Evolutionary conservation across 345 rosid species (phyloP), one percentile per base, ranked within the genome.

Genomic region (Sonneratia caseolaris): DNA sequence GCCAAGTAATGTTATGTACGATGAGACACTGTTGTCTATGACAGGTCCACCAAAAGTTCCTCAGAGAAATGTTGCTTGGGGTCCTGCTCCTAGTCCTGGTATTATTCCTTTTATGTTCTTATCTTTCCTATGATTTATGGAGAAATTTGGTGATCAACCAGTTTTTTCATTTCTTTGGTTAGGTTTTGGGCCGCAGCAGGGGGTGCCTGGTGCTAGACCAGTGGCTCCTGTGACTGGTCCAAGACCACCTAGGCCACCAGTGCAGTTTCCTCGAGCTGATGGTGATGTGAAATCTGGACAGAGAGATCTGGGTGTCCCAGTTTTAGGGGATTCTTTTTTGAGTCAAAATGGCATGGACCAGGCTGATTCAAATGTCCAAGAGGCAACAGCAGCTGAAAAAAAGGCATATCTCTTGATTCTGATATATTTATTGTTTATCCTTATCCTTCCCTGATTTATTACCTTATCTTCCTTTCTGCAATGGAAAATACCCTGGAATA

Each of bases 21-120:
- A 95, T 81, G 97, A 95, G 75, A 84, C 93, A 43, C 79, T 94
- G 57, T 80, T 92, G 84, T 86, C 97, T 68, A 88, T 92, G 89
- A 86, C 96, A 14, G 90, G 97, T 68, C 86, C 84, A 79, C 88
- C 91, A 19, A 89, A 76, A 79, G 85, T 72, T 80, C 71, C 80
- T 57, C 81, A 88, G 81, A 88, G 90, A 75, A 88, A 81, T 86
- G 82, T 87, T 57, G 87, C 90, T 51, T 89, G 99, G 99, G 90
- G 86, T 76, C 74, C 91, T 61, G 75, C 74, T 82, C 73, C 89
- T 68, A 93, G 97, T 90, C 86, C 82, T 76, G 37, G 40, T 70
- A 79, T 45, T 68, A 70, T 47, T 77, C 36, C 72, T 76, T 36
- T 73, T 71, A 51, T 75, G 42, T 69, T 65, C 21, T 45, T 37